These are phyloP conservation scores for Onygenales sp. DNA, from an alignment of 2,329 filamentous ascomycete species.

Conservation along the genomic window DNA sequence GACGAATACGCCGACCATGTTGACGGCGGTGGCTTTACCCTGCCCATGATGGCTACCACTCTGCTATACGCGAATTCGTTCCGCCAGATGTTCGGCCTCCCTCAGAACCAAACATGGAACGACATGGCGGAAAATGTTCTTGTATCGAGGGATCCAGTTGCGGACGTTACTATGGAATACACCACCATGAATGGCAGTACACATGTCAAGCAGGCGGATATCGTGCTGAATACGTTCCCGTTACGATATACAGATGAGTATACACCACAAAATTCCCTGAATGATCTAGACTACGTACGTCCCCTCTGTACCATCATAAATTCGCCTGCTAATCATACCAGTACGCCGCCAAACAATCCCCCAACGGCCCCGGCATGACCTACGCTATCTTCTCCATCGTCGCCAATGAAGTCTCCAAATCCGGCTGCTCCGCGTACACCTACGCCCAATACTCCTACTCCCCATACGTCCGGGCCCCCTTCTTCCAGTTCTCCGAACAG, in stretches of 20 bases:
- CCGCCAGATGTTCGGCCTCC: conserved; percentile 45
- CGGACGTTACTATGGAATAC: conserved; percentile 56
- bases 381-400: conserved; percentile 61
- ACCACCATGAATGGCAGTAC: conserved; percentile 57
- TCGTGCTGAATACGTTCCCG: conserved; percentile 58
- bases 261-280: conserved; percentile 38
- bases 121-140: conserved; percentile 48
- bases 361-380: conserved; percentile 63
- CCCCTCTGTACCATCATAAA: not conserved
- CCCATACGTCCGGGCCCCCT: conserved; percentile 57
- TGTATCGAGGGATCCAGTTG: conserved; percentile 43
- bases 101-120: conserved; percentile 49
- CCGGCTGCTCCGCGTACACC: conserved; percentile 59
- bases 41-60: conserved; percentile 49
- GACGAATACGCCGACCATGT: conserved; percentile 61
- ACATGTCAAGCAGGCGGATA: conserved; percentile 61
- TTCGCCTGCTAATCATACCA: conserved; percentile 12
- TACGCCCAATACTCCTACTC: conserved; percentile 55
- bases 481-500: conserved; percentile 64
- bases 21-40: conserved; percentile 61
- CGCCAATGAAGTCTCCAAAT: conserved; percentile 55
- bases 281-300: conserved; percentile 53
- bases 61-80: conserved; percentile 50
- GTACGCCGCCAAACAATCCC: conserved; percentile 60
- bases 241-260: conserved; percentile 51